Evolutionary conservation across 2,329 filamentous ascomycete species (phyloP), one percentile per base, ranked within the genome.

Genomic region (Epicoccum sorghinum): DNA sequence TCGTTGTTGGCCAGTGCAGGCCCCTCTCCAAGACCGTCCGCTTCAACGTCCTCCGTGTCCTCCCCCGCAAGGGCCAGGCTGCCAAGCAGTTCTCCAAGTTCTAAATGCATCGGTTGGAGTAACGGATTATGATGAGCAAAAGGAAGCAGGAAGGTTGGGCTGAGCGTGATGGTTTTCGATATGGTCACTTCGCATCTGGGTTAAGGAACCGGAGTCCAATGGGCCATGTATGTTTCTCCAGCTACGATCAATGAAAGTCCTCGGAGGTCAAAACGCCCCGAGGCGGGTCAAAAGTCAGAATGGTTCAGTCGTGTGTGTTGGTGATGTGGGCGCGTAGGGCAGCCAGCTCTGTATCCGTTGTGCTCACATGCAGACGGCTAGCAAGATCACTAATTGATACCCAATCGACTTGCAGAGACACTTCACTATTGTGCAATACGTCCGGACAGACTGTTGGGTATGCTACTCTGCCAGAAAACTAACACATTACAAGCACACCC

Each of bases 21-120:
- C 95, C 95, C 77, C 87, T 99, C 76, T 93, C 89, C 90, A 99
- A 99, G 91, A 99, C 95, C 80, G 96, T 99, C 90, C 95, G 95
- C 79, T 99, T 99, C 91, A 99, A 99, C 86, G 93, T 97, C 79
- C 91, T 99, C 79, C 93, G 95, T 77, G 95, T 99, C 75, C 90
- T 98, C 76, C 93, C 93, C 82, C 89, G 93, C 84, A 96, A 91
- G 75, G 91, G 93, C 83, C 97, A 97, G 89, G 83, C 87, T 74
- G 92, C 97, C 81, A 99, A 99, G 92, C 82, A 88, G 80, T 99
- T 99, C 88, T 85, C 81, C 86, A 99, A 99, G 87, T 99, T 99
- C 86, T 99, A 96, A 88, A 66, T 63, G 63, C 51, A 60, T 61
- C 55, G 55, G 58, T 66, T 66, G 59, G 63, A 63, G 65, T 67